phyloP scores from a whole-genome alignment of 805 yeast species.

The Maudiozyma bulderi region DNA sequence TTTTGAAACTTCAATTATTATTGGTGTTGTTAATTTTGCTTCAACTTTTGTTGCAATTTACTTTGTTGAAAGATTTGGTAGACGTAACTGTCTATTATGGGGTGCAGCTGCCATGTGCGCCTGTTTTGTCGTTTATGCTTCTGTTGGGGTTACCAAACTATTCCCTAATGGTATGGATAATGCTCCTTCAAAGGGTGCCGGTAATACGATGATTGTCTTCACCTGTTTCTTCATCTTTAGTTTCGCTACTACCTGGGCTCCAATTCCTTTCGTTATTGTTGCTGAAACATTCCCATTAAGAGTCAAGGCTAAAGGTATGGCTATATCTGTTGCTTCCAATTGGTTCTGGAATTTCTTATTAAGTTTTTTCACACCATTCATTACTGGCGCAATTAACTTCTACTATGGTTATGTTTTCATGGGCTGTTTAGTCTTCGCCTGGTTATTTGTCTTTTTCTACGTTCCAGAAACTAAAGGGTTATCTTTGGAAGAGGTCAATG shows the following conservation, averaged over 20 bases:
- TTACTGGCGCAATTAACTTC: conserved; percentile 54
- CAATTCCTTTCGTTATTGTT: conserved; percentile 53
- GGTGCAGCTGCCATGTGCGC: conserved; percentile 42
- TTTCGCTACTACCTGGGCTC: conserved; percentile 73
- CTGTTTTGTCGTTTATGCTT: conserved; percentile 43
- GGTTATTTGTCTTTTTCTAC: conserved; percentile 59
- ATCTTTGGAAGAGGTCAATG: conserved; percentile 72
- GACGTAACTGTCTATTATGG: conserved; percentile 38
- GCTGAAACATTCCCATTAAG: conserved; percentile 67
- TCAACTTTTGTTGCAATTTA: conserved; percentile 47
- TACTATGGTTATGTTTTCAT: conserved; percentile 55
- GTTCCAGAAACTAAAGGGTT: conserved; percentile 73
- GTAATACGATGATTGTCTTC: conserved; percentile 62
- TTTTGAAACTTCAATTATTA: conserved; percentile 48
- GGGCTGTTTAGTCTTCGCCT: conserved; percentile 44
- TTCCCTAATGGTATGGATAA: conserved; percentile 33
- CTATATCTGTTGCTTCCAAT: conserved; percentile 52
- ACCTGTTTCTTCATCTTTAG: conserved; percentile 62
- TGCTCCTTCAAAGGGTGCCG: conserved; percentile 43
- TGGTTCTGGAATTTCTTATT: conserved; percentile 63
- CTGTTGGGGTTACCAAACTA: conserved; percentile 47
- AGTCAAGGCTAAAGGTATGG: conserved; percentile 49
- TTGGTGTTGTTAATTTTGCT: conserved; percentile 52
- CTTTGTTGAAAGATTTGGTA: conserved; percentile 47
- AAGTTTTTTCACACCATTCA: conserved; percentile 63